These are phyloP conservation scores for Tulasnella calospora DNA, from an alignment of 768 basidiomycete genomes.

Conservation along the genomic window DNA sequence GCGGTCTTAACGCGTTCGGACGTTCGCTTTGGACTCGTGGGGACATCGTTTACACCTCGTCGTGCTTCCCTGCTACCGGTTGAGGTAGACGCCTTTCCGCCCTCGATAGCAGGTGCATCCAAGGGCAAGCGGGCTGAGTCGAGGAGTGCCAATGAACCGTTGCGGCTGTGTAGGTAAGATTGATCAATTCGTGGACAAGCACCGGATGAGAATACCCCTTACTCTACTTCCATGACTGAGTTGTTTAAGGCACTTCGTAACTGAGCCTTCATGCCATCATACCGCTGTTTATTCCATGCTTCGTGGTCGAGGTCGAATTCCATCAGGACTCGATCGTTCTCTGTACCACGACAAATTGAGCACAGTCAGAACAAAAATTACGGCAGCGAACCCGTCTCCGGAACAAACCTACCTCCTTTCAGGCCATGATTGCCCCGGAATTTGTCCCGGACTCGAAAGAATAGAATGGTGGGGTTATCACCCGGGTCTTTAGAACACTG, in stretches of 20 bases:
- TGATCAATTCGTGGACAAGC: neutral
- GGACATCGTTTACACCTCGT: neutral
- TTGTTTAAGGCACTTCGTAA: neutral
- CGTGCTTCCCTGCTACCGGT: neutral
- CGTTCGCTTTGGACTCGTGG: neutral
- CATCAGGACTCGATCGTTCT: neutral
- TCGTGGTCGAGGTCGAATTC: neutral
- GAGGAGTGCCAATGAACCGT: neutral
- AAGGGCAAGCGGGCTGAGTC: neutral
- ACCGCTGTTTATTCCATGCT: neutral
- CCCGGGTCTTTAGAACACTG: neutral
- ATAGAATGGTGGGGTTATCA: neutral
- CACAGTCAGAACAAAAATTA: neutral
- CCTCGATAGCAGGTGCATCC: neutral
- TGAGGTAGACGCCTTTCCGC: neutral
- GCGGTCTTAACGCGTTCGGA: neutral
- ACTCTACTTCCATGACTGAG: neutral
- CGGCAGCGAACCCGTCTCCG: too few species aligned
- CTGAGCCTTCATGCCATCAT: neutral
- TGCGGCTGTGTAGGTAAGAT: neutral
- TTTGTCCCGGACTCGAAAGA: neutral
- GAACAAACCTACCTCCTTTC: neutral
- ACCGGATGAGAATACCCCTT: neutral
- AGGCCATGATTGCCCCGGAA: neutral
- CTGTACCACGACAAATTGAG: neutral